Conservation (phyloP, 139 green algal genomes). For the Tetradesmus lagerheimii region DNA sequence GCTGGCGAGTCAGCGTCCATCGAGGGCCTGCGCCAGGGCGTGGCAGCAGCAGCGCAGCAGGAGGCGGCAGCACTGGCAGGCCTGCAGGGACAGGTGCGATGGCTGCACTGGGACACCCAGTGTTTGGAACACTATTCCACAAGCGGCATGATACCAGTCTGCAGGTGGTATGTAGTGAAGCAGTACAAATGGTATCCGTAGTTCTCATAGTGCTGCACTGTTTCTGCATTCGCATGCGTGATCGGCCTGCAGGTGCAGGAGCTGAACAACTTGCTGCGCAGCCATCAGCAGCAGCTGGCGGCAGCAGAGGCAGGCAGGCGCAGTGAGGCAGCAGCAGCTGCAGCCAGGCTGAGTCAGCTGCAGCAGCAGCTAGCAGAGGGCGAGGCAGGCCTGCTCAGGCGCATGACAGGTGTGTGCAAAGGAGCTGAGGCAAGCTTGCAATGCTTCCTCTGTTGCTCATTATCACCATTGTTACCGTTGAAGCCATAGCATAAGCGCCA, state of each 20-base stretch:
- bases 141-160: neutral
- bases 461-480: no score
- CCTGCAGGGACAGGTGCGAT: conserved; percentile 10
- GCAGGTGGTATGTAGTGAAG: neutral
- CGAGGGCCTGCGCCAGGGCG: conserved; percentile 13
- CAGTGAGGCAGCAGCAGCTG: conserved; percentile 25
- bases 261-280: neutral
- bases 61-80: conserved; percentile 19
- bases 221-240: neutral
- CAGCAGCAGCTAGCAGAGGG: conserved; percentile 31
- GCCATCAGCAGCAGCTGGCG: conserved; percentile 33
- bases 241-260: neutral
- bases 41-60: conserved; percentile 30
- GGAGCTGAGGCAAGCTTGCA: neutral
- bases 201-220: neutral
- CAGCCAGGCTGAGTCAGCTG: neutral
- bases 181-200: neutral
- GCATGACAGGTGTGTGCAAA: neutral
- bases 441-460: neutral
- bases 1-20: conserved; percentile 13
- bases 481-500: no score
- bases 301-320: conserved; percentile 11
- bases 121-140: no score
- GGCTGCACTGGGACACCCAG: no score
- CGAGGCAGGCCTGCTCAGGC: neutral